Evolutionary conservation across 2,329 filamentous ascomycete genomes (phyloP).

Genomic region (Verticillium longisporum): DNA sequence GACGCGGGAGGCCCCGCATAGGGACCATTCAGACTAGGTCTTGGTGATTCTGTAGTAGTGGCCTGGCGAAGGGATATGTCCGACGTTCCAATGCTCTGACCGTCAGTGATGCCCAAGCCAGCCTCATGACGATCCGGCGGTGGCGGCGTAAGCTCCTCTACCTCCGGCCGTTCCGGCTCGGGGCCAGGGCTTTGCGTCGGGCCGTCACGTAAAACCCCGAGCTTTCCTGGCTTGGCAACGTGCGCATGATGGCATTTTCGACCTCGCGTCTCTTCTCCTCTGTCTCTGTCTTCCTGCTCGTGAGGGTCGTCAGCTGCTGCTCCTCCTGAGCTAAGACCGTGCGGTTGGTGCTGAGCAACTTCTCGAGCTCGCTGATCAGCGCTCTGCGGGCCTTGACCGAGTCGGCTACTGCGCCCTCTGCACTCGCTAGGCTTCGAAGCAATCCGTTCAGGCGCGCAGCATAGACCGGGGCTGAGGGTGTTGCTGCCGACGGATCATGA

Average conservation of each 20-base stretch:
- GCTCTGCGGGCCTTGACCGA: constrained; percentile 78
- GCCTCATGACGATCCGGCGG: constrained; percentile 37
- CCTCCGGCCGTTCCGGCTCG: constrained; percentile 68
- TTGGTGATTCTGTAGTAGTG: constrained; percentile 3
- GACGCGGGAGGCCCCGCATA: constrained; percentile 14
- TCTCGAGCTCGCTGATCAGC: constrained; percentile 75
- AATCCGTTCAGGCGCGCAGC: constrained; percentile 83
- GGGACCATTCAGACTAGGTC: not conserved
- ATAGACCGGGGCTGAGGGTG: constrained; percentile 81
- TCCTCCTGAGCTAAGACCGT: constrained; percentile 65
- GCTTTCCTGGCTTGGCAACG: constrained; percentile 55
- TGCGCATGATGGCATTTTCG: constrained; percentile 84
- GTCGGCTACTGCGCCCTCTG: constrained; percentile 83
- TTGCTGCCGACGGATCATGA: constrained; percentile 59
- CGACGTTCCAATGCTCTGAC: constrained; percentile 17
- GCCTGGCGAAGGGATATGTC: constrained; percentile 1
- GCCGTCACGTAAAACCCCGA: constrained; percentile 39
- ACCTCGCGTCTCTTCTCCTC: constrained; percentile 83
- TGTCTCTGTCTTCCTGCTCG: constrained; percentile 61
- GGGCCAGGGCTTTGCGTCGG: constrained; percentile 37
- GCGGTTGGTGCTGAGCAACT: constrained; percentile 69
- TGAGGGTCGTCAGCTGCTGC: constrained; percentile 54
- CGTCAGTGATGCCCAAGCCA: constrained; percentile 16
- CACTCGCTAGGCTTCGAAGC: constrained; percentile 81
- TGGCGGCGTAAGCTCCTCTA: constrained; percentile 84